Evolutionary conservation across 1,284 basidiomycete species (phyloP).

Genomic region (Ustilago nuda): DNA sequence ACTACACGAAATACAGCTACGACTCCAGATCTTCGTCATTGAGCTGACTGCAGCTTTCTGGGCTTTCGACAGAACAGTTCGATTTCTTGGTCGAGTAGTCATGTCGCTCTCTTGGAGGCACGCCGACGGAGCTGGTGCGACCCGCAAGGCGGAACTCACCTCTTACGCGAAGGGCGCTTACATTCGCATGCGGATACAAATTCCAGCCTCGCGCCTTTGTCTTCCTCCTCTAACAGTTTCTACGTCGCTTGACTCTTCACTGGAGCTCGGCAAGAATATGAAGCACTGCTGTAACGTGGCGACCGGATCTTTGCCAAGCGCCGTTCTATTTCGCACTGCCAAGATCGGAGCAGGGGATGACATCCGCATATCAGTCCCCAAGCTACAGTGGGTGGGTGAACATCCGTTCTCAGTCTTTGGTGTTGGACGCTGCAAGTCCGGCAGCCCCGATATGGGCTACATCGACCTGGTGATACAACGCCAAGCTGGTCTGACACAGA

Average conservation of each 20-base stretch:
- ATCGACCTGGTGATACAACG: constrained; percentile 33
- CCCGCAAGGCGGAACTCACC: constrained; percentile 19
- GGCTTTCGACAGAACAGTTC: constrained; percentile 38
- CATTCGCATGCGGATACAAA: constrained; percentile 27
- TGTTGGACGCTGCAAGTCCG: constrained; percentile 19
- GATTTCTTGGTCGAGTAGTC: constrained; percentile 15
- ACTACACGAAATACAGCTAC: constrained; percentile 6
- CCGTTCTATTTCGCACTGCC: not conserved
- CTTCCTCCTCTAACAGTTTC: not conserved
- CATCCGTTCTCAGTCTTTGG: constrained; percentile 52
- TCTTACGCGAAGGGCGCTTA: constrained; percentile 15
- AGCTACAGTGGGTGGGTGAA: constrained; percentile 36
- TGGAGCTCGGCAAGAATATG: constrained; percentile 3
- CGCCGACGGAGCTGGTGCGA: constrained; percentile 23
- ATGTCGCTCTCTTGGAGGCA: constrained; percentile 31
- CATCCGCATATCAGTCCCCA: constrained; percentile 37
- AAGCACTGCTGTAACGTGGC: not conserved
- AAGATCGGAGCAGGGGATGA: constrained; percentile 36
- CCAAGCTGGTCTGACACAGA: constrained; percentile 36
- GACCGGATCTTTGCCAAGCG: not conserved
- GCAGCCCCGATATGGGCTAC: constrained; percentile 10
- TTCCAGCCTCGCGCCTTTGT: constrained; percentile 25
- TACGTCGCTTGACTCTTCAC: not conserved
- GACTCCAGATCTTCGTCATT: constrained; percentile 28
- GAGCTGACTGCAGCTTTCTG: constrained; percentile 34